Evolutionary conservation across 768 basidiomycete genomes (phyloP).

Genomic region (Hemileccinum rubropunctum): DNA sequence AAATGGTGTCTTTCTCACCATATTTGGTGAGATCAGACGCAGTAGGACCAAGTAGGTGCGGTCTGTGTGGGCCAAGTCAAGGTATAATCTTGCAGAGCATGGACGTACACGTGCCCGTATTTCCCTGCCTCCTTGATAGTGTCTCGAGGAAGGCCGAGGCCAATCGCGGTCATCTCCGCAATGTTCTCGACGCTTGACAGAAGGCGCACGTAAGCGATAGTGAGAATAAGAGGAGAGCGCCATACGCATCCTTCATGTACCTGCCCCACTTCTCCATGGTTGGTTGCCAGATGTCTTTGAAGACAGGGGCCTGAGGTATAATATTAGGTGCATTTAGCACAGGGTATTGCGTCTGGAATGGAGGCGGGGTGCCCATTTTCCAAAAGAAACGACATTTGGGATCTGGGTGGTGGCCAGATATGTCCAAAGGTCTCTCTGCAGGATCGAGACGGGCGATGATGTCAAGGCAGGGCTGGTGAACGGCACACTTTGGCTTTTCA

Average conservation of each 20-base stretch:
- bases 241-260: constrained; percentile 86
- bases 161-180: constrained; percentile 85
- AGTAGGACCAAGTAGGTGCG: constrained; percentile 90
- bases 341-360: constrained; percentile 78
- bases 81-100: neutral
- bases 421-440: constrained; percentile 82
- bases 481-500: constrained; percentile 86
- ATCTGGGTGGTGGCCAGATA: constrained; percentile 75
- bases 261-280: constrained; percentile 85
- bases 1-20: constrained; percentile 74
- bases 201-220: neutral
- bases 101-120: constrained; percentile 63
- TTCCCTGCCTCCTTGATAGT: constrained; percentile 75
- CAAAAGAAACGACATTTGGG: constrained; percentile 96
- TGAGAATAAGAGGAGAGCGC: constrained; percentile 8
- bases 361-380: constrained; percentile 73
- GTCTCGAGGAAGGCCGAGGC: constrained; percentile 69
- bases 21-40: constrained; percentile 87
- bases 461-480: constrained; percentile 75
- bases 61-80: constrained; percentile 37
- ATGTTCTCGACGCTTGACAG: constrained; percentile 70
- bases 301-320: constrained; percentile 56
- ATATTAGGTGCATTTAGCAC: constrained; percentile 80
- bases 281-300: constrained; percentile 64
- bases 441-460: constrained; percentile 78